These are phyloP conservation scores for Mycosarcoma mackinlayi DNA, from an alignment of 1,284 basidiomycete species.

Conservation along the genomic window DNA sequence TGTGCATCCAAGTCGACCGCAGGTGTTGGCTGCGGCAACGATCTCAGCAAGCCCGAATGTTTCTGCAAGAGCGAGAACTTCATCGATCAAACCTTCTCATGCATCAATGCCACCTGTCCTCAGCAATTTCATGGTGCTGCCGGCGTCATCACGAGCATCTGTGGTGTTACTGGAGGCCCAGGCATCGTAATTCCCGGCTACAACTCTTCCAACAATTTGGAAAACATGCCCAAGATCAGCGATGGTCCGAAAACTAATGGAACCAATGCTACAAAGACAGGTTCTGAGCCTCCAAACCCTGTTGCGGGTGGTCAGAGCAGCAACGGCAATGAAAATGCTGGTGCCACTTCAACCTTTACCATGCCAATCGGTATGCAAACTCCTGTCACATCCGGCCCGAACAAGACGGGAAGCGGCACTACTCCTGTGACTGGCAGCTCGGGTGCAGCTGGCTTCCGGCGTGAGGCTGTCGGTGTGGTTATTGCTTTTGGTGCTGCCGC, in stretches of 20 bases:
- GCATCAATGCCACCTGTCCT: constrained; percentile 46
- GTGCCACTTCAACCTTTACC: constrained; percentile 13
- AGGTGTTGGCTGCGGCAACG: constrained; percentile 33
- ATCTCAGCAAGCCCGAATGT: constrained; percentile 41
- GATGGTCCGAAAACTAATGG: constrained; percentile 12
- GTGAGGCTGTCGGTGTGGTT: constrained; percentile 2
- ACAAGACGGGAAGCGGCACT: neutral
- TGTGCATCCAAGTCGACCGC: constrained; percentile 33
- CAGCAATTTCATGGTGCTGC: constrained; percentile 48
- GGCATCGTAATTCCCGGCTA: constrained; percentile 37
- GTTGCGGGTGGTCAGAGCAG: constrained; percentile 2
- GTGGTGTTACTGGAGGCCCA: constrained; percentile 19
- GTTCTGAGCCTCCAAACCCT: neutral
- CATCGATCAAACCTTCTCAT: constrained; percentile 35
- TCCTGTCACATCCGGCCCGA: neutral
- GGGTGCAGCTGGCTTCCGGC: neutral
- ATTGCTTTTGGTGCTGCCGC: constrained; percentile 9
- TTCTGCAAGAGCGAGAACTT: constrained; percentile 41
- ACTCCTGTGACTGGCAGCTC: neutral
- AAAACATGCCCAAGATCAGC: constrained; percentile 40
- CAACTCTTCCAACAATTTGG: constrained; percentile 21
- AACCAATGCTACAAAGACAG: constrained; percentile 1
- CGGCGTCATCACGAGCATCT: constrained; percentile 46
- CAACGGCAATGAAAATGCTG: neutral
- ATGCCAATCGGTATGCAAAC: constrained; percentile 19